These are phyloP conservation scores for Sphagnum contortum DNA, from an alignment of 225 moss, liverwort and hornwort species.

Conservation along the genomic window DNA sequence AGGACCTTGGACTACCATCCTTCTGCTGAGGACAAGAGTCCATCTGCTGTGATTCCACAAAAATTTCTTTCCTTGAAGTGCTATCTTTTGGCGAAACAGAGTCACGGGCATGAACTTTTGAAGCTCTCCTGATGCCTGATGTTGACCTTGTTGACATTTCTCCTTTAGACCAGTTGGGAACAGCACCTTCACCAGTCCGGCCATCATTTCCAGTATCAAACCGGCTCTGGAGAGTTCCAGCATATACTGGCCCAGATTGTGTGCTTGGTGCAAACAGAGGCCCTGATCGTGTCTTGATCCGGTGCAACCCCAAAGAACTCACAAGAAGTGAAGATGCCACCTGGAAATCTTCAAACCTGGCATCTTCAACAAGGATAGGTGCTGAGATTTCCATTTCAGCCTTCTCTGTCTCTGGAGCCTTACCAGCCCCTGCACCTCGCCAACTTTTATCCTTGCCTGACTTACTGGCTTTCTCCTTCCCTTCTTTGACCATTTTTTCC, in stretches of 20 bases:
- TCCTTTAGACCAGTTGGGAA: constrained; percentile 45
- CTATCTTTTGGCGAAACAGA: constrained; percentile 38
- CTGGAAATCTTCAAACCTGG: constrained; percentile 34
- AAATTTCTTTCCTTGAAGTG: constrained; percentile 16
- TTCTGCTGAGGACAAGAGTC: too few species aligned
- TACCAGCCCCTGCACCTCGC: constrained; percentile 25
- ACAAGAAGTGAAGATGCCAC: constrained; percentile 41
- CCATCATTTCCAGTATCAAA: constrained; percentile 41
- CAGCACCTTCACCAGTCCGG: constrained; percentile 39
- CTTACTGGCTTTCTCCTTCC: constrained; percentile 31
- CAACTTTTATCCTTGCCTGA: constrained; percentile 44
- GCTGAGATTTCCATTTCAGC: constrained; percentile 51
- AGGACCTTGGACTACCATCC: constrained; percentile 45
- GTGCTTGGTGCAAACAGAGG: constrained; percentile 52
- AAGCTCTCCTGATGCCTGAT: constrained; percentile 43
- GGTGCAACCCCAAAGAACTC: constrained; percentile 32
- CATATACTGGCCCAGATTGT: constrained; percentile 52
- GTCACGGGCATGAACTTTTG: constrained; percentile 43
- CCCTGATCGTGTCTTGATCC: constrained; percentile 54
- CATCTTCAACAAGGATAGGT: constrained; percentile 10
- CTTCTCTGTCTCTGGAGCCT: constrained; percentile 39
- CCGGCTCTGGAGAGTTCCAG: constrained; percentile 52
- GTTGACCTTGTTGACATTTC: constrained; percentile 38
- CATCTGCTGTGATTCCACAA: not conserved
- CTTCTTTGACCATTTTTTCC: constrained; percentile 29